A percentile compares a stretch with the other conserved stretches of the same genome.
Evolutionary conservation across 352 stramenopile genomes (phyloP).

Genomic region (Thraustochytrium aureum): DNA sequence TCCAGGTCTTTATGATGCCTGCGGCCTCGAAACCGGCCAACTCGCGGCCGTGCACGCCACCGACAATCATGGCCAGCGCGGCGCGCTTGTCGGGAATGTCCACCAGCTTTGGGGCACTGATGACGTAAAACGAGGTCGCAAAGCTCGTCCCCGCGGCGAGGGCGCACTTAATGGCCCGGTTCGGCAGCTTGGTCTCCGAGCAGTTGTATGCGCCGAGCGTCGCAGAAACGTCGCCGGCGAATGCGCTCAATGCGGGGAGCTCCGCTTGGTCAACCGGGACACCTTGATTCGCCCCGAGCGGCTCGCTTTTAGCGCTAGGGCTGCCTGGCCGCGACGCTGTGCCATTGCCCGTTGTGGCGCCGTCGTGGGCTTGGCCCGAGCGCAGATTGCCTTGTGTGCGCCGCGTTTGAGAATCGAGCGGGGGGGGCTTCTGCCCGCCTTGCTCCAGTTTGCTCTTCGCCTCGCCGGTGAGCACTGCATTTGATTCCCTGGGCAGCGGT

Average conservation of each 20-base stretch:
- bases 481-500: not conserved
- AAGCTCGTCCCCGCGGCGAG: conserved; percentile 18
- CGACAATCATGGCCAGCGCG: not conserved
- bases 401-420: not conserved
- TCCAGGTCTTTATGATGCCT: conserved; percentile 49
- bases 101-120: conserved; percentile 21
- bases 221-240: not conserved
- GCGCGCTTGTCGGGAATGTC: not conserved
- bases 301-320: not conserved
- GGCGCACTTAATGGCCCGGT: conserved; percentile 20
- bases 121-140: conserved; percentile 35
- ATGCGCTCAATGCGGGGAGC: not conserved
- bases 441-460: not conserved
- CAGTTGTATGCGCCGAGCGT: conserved; percentile 4
- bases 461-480: not conserved
- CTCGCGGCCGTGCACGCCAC: conserved; percentile 43
- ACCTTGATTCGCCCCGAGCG: not conserved
- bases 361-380: not conserved
- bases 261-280: not conserved
- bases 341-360: not conserved
- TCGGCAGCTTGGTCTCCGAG: not conserved
- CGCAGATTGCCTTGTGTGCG: too few species aligned
- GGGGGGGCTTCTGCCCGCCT: not conserved
- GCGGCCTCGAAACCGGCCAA: conserved; percentile 38
- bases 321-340: too few species aligned